These are phyloP conservation scores for Mycocentrospora acerina DNA, from an alignment of 2,329 filamentous ascomycete species.

Conservation along the genomic window DNA sequence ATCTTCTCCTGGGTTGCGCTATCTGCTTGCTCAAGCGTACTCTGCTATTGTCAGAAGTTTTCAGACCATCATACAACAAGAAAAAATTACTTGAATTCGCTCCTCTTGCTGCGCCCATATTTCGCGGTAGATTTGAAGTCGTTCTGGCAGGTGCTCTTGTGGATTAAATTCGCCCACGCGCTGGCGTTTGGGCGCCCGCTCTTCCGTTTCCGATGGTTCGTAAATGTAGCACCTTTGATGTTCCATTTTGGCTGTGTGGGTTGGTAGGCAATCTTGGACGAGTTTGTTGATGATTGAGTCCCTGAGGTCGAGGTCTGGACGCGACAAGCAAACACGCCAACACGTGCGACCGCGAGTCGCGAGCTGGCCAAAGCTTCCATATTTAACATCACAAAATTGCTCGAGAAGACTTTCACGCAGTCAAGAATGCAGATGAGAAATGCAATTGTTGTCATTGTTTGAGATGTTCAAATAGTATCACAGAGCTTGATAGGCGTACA, in stretches of 20 bases:
- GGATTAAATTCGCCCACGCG: constrained; percentile 33
- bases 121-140: constrained; percentile 61
- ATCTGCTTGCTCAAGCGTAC: constrained; percentile 43
- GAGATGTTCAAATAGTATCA: too few species aligned
- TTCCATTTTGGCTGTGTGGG: constrained; percentile 42
- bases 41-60: constrained; percentile 24
- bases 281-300: constrained; percentile 8
- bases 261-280: constrained; percentile 4
- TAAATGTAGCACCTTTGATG: constrained; percentile 53
- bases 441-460: too few species aligned
- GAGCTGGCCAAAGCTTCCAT: constrained; percentile 8
- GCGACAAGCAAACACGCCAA: constrained; percentile 6
- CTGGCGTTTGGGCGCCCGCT: constrained; percentile 45
- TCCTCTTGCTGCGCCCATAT: constrained; percentile 66
- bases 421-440: too few species aligned
- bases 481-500: too few species aligned
- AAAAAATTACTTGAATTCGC: constrained; percentile 59
- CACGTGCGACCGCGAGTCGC: constrained; percentile 15
- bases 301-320: neutral
- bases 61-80: too few species aligned
- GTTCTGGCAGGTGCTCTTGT: constrained; percentile 41
- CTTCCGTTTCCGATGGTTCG: constrained; percentile 36
- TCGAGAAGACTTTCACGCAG: too few species aligned
- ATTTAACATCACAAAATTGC: too few species aligned
- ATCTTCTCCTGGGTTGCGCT: constrained; percentile 43